Base-by-base conservation (phyloP, 2,329 filamentous ascomycete genomes). In the Sordariomycetes sp. region DNA sequence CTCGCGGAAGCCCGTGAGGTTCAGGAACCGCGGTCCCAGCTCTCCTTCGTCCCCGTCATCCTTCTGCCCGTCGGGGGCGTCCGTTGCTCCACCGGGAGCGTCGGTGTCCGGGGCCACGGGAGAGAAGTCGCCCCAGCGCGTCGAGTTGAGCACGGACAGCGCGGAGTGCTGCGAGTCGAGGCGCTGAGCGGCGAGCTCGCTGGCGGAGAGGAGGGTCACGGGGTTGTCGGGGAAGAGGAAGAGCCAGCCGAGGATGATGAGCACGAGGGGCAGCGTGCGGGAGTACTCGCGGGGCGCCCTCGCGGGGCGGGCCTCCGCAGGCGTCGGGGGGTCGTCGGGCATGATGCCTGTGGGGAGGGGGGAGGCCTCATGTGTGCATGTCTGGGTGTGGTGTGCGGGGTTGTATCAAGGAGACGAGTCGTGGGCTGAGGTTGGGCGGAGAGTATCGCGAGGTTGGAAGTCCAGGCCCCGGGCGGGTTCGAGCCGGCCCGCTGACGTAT, bases 1-100 rank as follows among this genome's bases (percentile, higher is more conserved):
- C 53, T 82, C 73, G 54, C 87, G 80, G 60, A 95, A 84, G 1
- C 92, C 92, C 2, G 88, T 88, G 55, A 96, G 73, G 63, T 90
- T 89, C 59, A 90, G 70, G 60, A 77, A 84, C 25, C 70, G 72
- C 22, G 52, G 64, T 25, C 32, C 52, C 12, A 62, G 52, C 53
- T 61, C 62, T 24, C 61, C 59, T 17, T 59, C 62, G 22, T 63
- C 24, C 7, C 39, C 39, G 7, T n/a, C 17, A n/a, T 45, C 39
- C 13, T 45, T 39, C 12, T 17, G 12, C 12, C 5, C 25, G 25
- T 54, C 24, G 1, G 36, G 42, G 2, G 57, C 55, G 24, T 34
- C 24, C 25, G 15, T 52, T n/a, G n/a, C n/a, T 13, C 28, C 25
- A 4, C 52, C 15, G 13, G 28, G 28, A 8, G 7, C 63, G 17